A percentile compares a stretch with the other conserved stretches of the same genome.
Conservation (phyloP, 768 basidiomycete species). For the Myochromella boudieri region DNA sequence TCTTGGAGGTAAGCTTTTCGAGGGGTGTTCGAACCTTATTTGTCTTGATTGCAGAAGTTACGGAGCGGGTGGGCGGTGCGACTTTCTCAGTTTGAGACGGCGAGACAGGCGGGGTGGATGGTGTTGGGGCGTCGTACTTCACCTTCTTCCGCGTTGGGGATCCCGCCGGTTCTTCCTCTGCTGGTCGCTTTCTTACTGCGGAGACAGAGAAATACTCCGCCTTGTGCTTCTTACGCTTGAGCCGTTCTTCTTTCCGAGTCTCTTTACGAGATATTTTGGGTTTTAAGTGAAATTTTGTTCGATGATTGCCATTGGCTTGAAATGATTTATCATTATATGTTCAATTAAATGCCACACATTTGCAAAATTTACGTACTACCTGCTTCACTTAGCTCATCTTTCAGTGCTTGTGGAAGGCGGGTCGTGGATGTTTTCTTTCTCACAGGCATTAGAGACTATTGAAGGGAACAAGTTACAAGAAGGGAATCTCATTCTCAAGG, state of each 20-base stretch:
- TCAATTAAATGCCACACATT: background rate
- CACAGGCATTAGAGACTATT: slow-evolving; percentile 58
- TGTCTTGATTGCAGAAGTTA: slow-evolving; percentile 11
- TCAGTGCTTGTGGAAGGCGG: slow-evolving; percentile 32
- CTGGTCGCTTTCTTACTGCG: slow-evolving; percentile 32
- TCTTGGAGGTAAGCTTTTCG: slow-evolving; percentile 29
- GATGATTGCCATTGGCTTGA: slow-evolving; percentile 19
- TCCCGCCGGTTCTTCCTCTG: slow-evolving; percentile 44
- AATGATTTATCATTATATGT: too few relatives aligned
- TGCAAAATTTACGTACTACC: slow-evolving; percentile 11
- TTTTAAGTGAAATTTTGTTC: slow-evolving; percentile 18
- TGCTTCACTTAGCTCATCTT: slow-evolving; percentile 26
- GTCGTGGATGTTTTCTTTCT: slow-evolving; percentile 39
- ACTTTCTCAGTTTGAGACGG: background rate
- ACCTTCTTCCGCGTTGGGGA: slow-evolving; percentile 52
- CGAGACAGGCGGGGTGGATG: background rate
- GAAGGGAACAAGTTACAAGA: too few relatives aligned
- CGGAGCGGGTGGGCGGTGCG: slow-evolving; percentile 1
- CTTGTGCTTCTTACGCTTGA: slow-evolving; percentile 59
- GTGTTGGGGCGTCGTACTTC: slow-evolving; percentile 21
- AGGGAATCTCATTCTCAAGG: too few relatives aligned
- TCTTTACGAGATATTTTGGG: slow-evolving; percentile 53
- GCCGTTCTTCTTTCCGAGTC: slow-evolving; percentile 60
- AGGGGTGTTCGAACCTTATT: slow-evolving; percentile 29
- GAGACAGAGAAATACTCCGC: slow-evolving; percentile 50